phyloP scores from a whole-genome alignment of 352 stramenopile species.

The Phytopythium oedochilum region DNA sequence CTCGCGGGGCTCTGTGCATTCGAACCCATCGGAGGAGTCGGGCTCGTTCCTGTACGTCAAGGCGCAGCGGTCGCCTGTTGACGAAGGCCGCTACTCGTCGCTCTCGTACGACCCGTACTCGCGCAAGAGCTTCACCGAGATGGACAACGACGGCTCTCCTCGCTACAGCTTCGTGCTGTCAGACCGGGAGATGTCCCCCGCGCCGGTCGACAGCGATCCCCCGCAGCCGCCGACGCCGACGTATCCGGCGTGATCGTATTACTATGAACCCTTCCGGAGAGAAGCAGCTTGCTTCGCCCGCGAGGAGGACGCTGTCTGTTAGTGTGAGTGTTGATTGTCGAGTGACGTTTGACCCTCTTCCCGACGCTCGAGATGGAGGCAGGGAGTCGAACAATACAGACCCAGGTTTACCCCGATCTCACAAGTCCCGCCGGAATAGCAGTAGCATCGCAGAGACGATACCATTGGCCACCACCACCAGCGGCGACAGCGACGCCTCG shows the following conservation, averaged over 20 bases:
- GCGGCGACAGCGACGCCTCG: not conserved
- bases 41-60: constrained; percentile 53
- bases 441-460: not conserved
- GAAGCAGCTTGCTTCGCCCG: not conserved
- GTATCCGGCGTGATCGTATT: constrained; percentile 7
- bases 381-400: constrained; percentile 5
- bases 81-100: constrained; percentile 25
- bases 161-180: constrained; percentile 40
- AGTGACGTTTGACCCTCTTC: not conserved
- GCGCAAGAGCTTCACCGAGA: constrained; percentile 29
- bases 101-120: constrained; percentile 56
- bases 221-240: constrained; percentile 1
- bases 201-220: constrained; percentile 2
- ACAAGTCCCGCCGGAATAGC: not conserved
- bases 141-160: constrained; percentile 13
- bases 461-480: not conserved
- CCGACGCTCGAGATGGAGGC: not conserved
- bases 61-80: constrained; percentile 29
- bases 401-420: not conserved
- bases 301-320: constrained; percentile 1
- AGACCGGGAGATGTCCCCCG: constrained; percentile 14
- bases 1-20: constrained; percentile 25
- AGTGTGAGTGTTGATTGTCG: constrained; percentile 2
- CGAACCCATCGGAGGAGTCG: constrained; percentile 31
- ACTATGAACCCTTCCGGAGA: constrained; percentile 3